These are phyloP conservation scores for Acanthamoeba comandoni DNA, from an alignment of 208 protist species.

Conservation along the genomic window DNA sequence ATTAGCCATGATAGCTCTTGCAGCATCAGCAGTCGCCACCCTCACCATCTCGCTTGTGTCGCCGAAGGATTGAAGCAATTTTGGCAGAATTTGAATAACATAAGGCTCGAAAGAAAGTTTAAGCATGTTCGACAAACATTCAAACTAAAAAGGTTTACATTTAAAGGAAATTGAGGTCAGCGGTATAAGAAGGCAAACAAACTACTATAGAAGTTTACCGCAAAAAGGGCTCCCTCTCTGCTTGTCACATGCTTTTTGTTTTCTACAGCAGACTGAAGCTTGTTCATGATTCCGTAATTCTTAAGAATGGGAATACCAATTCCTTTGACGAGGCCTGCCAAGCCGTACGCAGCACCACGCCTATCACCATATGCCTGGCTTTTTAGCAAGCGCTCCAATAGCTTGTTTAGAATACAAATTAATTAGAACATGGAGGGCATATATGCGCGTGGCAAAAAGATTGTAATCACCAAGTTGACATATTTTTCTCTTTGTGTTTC, in stretches of 20 bases:
- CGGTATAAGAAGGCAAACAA: conserved; percentile 11
- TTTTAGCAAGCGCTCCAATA: conserved; percentile 72
- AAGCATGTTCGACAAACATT: conserved; percentile 86
- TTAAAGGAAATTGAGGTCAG: neutral
- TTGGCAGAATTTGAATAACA: conserved; percentile 86
- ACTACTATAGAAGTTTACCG: conserved; percentile 69
- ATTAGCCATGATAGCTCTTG: conserved; percentile 84
- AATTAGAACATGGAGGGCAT: conserved; percentile 35
- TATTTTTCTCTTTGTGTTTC: conserved; percentile 43
- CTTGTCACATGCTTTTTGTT: conserved; percentile 84
- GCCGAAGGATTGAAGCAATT: conserved; percentile 88
- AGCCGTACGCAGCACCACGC: conserved; percentile 90
- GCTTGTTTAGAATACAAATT: neutral
- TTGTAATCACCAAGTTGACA: conserved; percentile 57
- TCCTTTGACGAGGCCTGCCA: conserved; percentile 90
- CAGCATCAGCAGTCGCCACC: conserved; percentile 81
- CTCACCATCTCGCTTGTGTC: conserved; percentile 86
- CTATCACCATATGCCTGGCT: conserved; percentile 81
- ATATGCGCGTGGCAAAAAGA: neutral
- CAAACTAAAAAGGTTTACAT: conserved; percentile 81
- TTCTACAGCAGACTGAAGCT: conserved; percentile 82
- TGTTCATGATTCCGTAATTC: conserved; percentile 85
- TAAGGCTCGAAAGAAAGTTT: conserved; percentile 92
- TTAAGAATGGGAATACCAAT: conserved; percentile 88
- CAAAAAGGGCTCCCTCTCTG: conserved; percentile 87